Evolutionary conservation across 257 asterid genomes (phyloP).

Genomic region (Plectranthus barbatus): DNA sequence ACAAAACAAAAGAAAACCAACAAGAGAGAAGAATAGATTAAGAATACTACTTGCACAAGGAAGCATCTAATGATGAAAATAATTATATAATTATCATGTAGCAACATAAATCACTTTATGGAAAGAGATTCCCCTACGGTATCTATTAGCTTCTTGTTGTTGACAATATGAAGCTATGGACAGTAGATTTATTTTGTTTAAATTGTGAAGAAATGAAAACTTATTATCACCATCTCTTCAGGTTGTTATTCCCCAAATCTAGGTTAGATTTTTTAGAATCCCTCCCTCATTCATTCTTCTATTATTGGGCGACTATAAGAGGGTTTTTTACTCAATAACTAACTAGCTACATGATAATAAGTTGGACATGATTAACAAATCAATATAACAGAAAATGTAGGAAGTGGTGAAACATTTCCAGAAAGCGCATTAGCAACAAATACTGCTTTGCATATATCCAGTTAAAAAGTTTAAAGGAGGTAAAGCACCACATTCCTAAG

Average conservation of each 20-base stretch:
- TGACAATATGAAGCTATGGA: background rate
- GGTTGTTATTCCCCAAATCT: background rate
- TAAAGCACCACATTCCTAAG: background rate
- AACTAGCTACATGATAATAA: no score
- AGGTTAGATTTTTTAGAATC: background rate
- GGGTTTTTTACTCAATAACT: background rate
- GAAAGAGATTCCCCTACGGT: background rate
- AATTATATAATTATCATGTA: conserved; percentile 1
- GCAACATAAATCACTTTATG: background rate
- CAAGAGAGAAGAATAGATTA: background rate
- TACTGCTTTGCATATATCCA: background rate
- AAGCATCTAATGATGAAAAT: background rate
- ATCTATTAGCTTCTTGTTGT: background rate
- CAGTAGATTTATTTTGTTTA: background rate
- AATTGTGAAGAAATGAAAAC: background rate
- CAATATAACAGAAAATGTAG: no score
- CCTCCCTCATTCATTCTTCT: background rate
- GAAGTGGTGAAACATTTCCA: background rate
- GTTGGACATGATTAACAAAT: no score
- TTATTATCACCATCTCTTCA: background rate
- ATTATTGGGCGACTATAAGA: background rate
- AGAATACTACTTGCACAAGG: conserved; percentile 1
- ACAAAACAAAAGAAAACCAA: background rate
- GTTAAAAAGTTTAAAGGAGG: background rate
- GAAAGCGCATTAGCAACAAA: conserved; percentile 5